phyloP scores from a whole-genome alignment of 345 rosid species.

The Cardamine occulta region DNA sequence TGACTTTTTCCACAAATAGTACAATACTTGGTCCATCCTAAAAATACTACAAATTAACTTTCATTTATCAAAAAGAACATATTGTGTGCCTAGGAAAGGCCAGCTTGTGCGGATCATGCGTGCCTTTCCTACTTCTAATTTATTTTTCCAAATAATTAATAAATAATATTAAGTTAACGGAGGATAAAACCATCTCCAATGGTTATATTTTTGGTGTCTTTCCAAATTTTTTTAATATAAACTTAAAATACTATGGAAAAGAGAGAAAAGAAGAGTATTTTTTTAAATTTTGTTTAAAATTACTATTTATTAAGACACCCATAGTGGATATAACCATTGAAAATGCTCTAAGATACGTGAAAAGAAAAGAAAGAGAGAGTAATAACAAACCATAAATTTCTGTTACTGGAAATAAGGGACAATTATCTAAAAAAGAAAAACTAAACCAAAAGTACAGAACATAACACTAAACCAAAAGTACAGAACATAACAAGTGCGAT shows the following conservation, averaged over 20 bases:
- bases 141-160: not conserved
- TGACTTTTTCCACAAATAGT: constrained; percentile 18
- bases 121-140: constrained; percentile 1
- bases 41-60: too few relatives aligned
- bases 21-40: not conserved
- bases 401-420: constrained; percentile 39
- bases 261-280: too few relatives aligned
- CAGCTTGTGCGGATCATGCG: constrained; percentile 15
- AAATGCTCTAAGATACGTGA: too few relatives aligned
- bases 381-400: constrained; percentile 31
- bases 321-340: too few relatives aligned
- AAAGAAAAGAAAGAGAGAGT: not conserved
- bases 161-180: not conserved
- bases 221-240: too few relatives aligned
- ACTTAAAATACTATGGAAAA: too few relatives aligned
- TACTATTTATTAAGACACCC: too few relatives aligned
- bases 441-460: too few relatives aligned
- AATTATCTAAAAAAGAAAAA: constrained; percentile 38
- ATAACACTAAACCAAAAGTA: too few relatives aligned
- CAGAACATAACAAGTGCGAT: constrained; percentile 24
- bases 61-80: too few relatives aligned
- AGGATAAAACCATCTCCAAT: not conserved
- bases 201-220: too few relatives aligned
- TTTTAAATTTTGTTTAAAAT: too few relatives aligned
- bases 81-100: constrained; percentile 18